Percentiles rank a stretch among this genome's conserved stretches.
Conservation (phyloP, 352 stramenopile genomes). For the Globisporangium solare region DNA sequence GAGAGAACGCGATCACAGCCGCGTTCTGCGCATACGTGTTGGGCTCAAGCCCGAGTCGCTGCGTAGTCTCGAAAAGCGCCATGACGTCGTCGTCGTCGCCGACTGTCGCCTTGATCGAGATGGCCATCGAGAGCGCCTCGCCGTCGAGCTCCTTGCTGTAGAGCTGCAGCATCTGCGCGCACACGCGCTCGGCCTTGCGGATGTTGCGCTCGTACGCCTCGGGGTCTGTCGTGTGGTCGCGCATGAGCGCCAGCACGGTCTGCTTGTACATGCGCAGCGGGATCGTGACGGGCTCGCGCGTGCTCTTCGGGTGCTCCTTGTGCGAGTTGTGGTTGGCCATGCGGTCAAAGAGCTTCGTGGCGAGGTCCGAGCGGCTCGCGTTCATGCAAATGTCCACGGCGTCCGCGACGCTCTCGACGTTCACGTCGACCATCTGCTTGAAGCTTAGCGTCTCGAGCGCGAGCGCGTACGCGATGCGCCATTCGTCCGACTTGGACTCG, state of each 20-base stretch:
- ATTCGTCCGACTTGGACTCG: conserved; percentile 39
- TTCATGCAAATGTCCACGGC: conserved; percentile 59
- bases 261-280: conserved; percentile 72
- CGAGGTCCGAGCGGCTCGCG: conserved; percentile 42
- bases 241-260: conserved; percentile 47
- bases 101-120: conserved; percentile 68
- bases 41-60: conserved; percentile 41
- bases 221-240: conserved; percentile 24
- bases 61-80: conserved; percentile 72
- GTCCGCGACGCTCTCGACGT: conserved; percentile 67
- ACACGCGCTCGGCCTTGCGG: conserved; percentile 51
- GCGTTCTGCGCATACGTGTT: conserved; percentile 82
- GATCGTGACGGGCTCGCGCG: conserved; percentile 18
- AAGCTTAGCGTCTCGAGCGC: conserved; percentile 70
- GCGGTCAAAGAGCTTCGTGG: conserved; percentile 56
- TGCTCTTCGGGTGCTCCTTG: conserved; percentile 13
- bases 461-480: conserved; percentile 70
- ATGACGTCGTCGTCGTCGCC: conserved; percentile 75
- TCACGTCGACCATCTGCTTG: conserved; percentile 50
- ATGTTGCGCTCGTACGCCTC: conserved; percentile 27
- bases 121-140: conserved; percentile 70
- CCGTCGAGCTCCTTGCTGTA: conserved; percentile 44
- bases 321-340: conserved; percentile 39
- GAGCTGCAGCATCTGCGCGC: conserved; percentile 63
- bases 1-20: conserved; percentile 67